Conservation (phyloP, 345 rosid genomes). For the Euphorbia lathyris region DNA sequence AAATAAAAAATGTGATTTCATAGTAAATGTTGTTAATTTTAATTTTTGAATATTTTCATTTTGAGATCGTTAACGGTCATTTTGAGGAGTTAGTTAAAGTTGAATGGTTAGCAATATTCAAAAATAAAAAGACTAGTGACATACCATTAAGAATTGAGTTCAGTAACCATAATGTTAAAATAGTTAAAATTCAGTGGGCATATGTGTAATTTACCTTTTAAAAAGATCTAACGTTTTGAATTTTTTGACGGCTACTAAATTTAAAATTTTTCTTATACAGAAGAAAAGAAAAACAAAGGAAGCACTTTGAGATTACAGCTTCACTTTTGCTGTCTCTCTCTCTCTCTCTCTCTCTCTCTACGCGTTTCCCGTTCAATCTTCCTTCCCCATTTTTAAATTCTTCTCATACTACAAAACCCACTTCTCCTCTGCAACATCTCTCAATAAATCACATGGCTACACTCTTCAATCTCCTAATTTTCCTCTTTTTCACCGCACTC, state of each 20-base stretch:
- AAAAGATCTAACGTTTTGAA: neutral
- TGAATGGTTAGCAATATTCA: no score
- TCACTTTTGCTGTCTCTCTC: slow-evolving; percentile 8
- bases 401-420: neutral
- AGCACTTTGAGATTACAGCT: slow-evolving; percentile 11
- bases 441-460: slow-evolving; percentile 21
- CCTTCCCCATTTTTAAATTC: neutral
- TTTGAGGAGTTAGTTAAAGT: no score
- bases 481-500: slow-evolving; percentile 8
- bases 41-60: no score
- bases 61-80: no score
- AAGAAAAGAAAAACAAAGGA: neutral
- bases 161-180: no score
- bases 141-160: no score
- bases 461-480: slow-evolving; percentile 14
- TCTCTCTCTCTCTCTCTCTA: no score
- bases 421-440: neutral
- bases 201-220: no score
- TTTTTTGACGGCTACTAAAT: neutral
- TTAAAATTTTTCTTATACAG: neutral
- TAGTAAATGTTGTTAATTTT: no score
- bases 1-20: no score
- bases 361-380: slow-evolving; percentile 2
- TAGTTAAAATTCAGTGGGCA: no score
- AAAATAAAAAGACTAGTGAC: no score